Evolutionary conservation across 768 basidiomycete genomes (phyloP).

Genomic region (Lepiota brunneoincarnata): DNA sequence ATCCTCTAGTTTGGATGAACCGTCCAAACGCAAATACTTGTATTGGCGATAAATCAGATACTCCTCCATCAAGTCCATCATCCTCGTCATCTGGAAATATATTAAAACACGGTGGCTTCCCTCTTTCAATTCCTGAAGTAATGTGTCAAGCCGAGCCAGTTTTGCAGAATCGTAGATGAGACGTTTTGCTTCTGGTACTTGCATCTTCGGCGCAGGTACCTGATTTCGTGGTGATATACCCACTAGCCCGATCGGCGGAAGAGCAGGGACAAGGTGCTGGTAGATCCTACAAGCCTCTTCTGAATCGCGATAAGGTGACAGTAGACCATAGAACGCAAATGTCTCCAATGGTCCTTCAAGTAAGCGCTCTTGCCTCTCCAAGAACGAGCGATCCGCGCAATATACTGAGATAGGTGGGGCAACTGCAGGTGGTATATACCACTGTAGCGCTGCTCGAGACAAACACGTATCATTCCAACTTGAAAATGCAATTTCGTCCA

Average conservation of each 20-base stretch:
- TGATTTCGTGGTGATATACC: constrained; percentile 65
- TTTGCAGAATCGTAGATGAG: constrained; percentile 97
- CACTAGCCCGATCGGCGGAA: constrained; percentile 69
- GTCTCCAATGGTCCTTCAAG: constrained; percentile 73
- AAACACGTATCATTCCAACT: constrained; percentile 78
- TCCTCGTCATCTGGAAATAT: constrained; percentile 99
- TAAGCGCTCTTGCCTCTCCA: constrained; percentile 61
- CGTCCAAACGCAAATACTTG: constrained; percentile 91
- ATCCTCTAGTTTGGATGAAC: constrained; percentile 92
- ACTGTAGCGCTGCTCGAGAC: constrained; percentile 75
- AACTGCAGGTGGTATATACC: constrained; percentile 82
- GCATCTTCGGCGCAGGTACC: constrained; percentile 79
- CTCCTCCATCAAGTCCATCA: constrained; percentile 99
- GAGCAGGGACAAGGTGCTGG: constrained; percentile 48
- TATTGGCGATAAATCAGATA: constrained; percentile 96
- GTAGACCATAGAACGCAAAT: constrained; percentile 81
- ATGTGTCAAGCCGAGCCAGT: constrained; percentile 81
- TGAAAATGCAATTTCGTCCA: constrained; percentile 57
- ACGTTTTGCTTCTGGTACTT: constrained; percentile 91
- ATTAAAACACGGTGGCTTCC: constrained; percentile 92
- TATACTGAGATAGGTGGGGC: constrained; percentile 80
- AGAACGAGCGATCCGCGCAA: constrained; percentile 75
- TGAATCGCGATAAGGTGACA: constrained; percentile 62
- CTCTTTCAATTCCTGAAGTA: constrained; percentile 90
- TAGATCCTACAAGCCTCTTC: constrained; percentile 46